Base-by-base conservation (phyloP, 805 yeast species). In the Candida coquimbonensis region DNA sequence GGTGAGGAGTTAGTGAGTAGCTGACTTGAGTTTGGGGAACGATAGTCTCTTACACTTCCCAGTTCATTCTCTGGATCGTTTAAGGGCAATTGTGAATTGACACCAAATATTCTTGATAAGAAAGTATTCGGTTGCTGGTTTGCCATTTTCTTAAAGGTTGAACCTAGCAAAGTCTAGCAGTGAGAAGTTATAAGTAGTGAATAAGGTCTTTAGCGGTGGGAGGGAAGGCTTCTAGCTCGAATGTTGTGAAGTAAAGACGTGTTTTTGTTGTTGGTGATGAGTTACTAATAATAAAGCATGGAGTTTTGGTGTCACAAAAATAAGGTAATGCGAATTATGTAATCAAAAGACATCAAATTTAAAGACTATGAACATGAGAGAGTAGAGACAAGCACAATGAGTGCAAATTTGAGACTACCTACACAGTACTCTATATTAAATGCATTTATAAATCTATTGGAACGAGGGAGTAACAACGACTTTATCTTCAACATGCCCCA, bases 81-180 rank as follows among this genome's bases (percentile, higher is more conserved):
- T 17, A 29, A 11, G 31, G 53, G 58, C 25, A 48, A 55, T 5
- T 61, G 57, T 9, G 70, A 66, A 36, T 62, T 59, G 40, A 65
- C 58, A 5, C 85, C 87, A 62, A 81, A 80, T 21, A 81, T 83
- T 37, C 86, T 67, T 9, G 83, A 78, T 48, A 81, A 67, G 55
- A 81, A 81, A 7, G 85, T 80, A 53, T 78, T 79, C 7, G 52
- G 56, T 16, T 54, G 47, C 31, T 51, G 54, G 13, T 50, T 39
- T 11, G 52, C 21, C 52, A 55, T 33, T 13, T 32, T 32, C 24
- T 29, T 13, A 11, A 9, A 6, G 13, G 31, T 29, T n/a, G 35
- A 33, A 16, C 24, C 7, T 34, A 34, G 36, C 36, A 34, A 16
- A 34, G 36, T 9, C 17, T 32, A 32, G 17, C 35, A 33, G 16